Base-by-base conservation (phyloP, 768 basidiomycete species). In the Termitomyces sp. region DNA sequence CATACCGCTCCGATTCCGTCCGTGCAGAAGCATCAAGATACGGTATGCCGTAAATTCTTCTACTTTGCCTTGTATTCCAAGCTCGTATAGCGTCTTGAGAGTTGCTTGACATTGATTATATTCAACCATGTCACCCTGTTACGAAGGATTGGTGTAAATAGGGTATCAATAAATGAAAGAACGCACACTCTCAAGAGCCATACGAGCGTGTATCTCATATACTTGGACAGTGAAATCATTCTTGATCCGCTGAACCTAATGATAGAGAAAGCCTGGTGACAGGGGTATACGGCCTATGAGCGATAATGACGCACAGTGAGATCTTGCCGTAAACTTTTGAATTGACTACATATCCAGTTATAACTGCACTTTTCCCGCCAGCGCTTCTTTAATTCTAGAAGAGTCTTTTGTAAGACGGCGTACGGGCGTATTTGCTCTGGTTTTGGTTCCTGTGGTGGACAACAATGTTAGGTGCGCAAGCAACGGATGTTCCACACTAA, bases 1-100 rank as follows among this genome's bases (percentile, higher is more conserved):
- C 86, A 53, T 63, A 97, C 97, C 97, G 68, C 91, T 91, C 73
- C 88, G 84, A 73, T 98, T 98, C 66, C 90, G 87, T 44, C 95
- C 95, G 68, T 98, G 95, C 30, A 98, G 72, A 23, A 98, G 81
- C 85, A 98, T 95, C 52, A 99, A 84, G 69, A 99, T 97, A 50
- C 94, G 92, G 71, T 99, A 99, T 54, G 95, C 96, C 14, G 95
- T 86, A 68, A 98, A 99, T 75, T 99, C 97, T 69, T 96, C 92
- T 10, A 89, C 89, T 70, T 92, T 91, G 55, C 95, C 97, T 50
- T 87, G 85, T 54, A 99, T 87, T 44, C 95, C 95, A 58, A 95
- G 85, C 64, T 96, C 95, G 73, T 99, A 98, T 28, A 99, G 83
- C 53, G 84, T 82, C 68, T 89, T 89, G 47, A 98, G 77, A 64